A percentile compares a stretch with the other conserved stretches of the same genome.
phyloP scores from a whole-genome alignment of 1,284 basidiomycete genomes.

The Ganoderma sinense region DNA sequence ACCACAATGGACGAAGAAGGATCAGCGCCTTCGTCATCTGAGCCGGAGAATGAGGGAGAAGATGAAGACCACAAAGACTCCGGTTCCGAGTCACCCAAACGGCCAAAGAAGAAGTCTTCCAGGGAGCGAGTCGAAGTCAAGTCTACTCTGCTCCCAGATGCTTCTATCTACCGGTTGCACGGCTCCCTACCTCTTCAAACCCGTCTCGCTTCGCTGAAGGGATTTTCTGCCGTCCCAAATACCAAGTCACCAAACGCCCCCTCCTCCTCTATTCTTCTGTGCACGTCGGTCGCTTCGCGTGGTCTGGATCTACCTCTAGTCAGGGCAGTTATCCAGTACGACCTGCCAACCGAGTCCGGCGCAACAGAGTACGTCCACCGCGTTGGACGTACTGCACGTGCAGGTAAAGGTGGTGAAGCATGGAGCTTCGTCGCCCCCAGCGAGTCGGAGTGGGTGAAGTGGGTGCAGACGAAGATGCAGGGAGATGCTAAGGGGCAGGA shows the following conservation, averaged over 20 bases:
- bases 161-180: constrained; percentile 91
- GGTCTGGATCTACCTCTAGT: constrained; percentile 98
- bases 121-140: constrained; percentile 59
- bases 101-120: constrained; percentile 24
- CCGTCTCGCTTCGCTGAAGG: constrained; percentile 84
- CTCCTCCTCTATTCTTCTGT: constrained; percentile 81
- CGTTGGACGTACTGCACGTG: constrained; percentile 96
- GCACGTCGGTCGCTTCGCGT: constrained; percentile 96
- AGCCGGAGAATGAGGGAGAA: constrained; percentile 33
- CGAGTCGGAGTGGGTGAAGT: constrained; percentile 89
- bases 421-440: constrained; percentile 93
- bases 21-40: constrained; percentile 28
- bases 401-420: constrained; percentile 86
- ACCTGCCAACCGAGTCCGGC: constrained; percentile 97
- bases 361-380: constrained; percentile 97
- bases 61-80: constrained; percentile 23
- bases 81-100: constrained; percentile 30
- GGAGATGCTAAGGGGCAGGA: constrained; percentile 42
- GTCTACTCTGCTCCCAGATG: constrained; percentile 83
- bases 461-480: constrained; percentile 85
- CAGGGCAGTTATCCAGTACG: constrained; percentile 94
- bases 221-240: constrained; percentile 69
- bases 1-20: constrained; percentile 71
- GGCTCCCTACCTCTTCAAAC: constrained; percentile 88
- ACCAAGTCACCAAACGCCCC: constrained; percentile 38